Conservation (phyloP, 495 filamentous ascomycete genomes). For the Talaromyces nanjingensis region DNA sequence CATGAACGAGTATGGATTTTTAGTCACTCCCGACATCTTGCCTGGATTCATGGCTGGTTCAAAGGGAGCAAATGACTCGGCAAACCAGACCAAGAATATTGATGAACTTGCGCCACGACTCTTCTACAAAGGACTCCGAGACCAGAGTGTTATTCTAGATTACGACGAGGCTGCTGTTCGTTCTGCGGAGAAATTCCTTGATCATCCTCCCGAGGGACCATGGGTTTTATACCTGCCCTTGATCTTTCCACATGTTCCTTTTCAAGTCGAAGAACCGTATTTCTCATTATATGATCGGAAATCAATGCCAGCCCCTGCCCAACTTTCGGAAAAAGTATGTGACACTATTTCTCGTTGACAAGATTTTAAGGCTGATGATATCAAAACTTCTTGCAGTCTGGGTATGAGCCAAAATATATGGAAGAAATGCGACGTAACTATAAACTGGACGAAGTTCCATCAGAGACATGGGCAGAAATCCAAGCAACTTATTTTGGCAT, state of each 20-base stretch:
- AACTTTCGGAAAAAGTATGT: not conserved
- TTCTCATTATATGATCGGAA: conserved; percentile 20
- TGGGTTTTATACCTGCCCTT: conserved; percentile 22
- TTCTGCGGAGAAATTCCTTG: conserved; percentile 17
- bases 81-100: not conserved
- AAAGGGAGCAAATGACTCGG: not conserved
- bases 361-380: not conserved
- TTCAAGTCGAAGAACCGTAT: conserved; percentile 23
- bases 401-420: conserved; percentile 22
- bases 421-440: conserved; percentile 15
- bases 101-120: conserved; percentile 15
- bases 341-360: not conserved
- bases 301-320: conserved; percentile 10
- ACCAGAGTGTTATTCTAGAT: conserved; percentile 15
- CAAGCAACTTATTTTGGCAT: conserved; percentile 22
- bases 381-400: conserved; percentile 9
- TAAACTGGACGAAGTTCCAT: conserved; percentile 15
- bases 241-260: conserved; percentile 22
- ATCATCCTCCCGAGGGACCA: conserved; percentile 19
- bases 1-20: conserved; percentile 20
- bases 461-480: conserved; percentile 19
- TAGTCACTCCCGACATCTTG: conserved; percentile 18
- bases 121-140: conserved; percentile 18
- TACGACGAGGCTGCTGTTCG: conserved; percentile 23
- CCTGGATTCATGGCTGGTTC: conserved; percentile 12